These are phyloP conservation scores for Talaromyces marneffei DNA, from an alignment of 2,329 filamentous ascomycete genomes.

Conservation along the genomic window DNA sequence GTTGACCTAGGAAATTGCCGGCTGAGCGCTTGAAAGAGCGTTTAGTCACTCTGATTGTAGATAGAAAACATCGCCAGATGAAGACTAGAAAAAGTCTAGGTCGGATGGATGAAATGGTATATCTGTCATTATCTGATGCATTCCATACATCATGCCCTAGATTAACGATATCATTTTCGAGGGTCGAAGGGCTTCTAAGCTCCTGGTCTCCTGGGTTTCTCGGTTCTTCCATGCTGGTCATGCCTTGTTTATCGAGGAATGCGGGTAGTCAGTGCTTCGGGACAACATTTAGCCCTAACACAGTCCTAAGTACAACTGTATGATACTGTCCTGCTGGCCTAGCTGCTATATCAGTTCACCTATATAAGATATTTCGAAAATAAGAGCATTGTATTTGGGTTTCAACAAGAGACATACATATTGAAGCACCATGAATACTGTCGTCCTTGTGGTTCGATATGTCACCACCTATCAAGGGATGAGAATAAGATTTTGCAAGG, in stretches of 20 bases:
- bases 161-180: not conserved
- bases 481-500: not conserved
- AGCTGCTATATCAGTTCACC: not conserved
- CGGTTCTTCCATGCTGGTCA: no score
- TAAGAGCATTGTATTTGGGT: no score
- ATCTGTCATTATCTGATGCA: constrained; percentile 1
- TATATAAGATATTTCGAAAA: no score
- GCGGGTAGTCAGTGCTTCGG: not conserved
- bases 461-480: not conserved
- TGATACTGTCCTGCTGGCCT: no score
- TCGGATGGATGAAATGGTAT: not conserved
- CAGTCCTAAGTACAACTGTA: not conserved
- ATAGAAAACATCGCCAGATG: not conserved
- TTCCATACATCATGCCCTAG: not conserved
- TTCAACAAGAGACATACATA: no score
- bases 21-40: no score
- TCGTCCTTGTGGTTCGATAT: not conserved
- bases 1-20: no score
- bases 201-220: not conserved
- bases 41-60: no score
- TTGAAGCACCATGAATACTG: no score
- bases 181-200: not conserved
- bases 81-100: not conserved
- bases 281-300: not conserved
- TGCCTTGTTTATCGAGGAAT: constrained; percentile 6